These are phyloP conservation scores for Isatis tinctoria DNA, from an alignment of 345 rosid species.

Conservation along the genomic window DNA sequence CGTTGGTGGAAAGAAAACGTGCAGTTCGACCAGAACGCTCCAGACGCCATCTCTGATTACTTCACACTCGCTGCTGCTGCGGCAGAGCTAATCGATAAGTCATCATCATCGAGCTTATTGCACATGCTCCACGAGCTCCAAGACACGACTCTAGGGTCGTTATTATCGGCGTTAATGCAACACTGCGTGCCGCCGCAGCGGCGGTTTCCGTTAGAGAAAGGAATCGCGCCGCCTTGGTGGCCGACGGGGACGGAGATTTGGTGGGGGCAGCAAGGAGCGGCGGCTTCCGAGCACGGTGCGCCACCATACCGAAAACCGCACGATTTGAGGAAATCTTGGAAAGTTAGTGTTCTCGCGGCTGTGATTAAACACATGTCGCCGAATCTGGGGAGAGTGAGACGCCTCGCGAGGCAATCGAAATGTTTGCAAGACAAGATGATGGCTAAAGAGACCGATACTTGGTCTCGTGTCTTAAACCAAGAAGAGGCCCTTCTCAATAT, in stretches of 20 bases:
- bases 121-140: slow-evolving; percentile 50
- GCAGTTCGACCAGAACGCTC: slow-evolving; percentile 46
- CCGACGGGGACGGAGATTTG: slow-evolving; percentile 52
- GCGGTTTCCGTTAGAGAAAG: slow-evolving; percentile 50
- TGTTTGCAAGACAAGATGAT: slow-evolving; percentile 66
- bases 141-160: slow-evolving; percentile 63
- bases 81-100: background rate
- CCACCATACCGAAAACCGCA: slow-evolving; percentile 73
- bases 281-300: slow-evolving; percentile 44
- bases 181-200: slow-evolving; percentile 61
- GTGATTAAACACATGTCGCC: slow-evolving; percentile 63
- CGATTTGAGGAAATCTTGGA: slow-evolving; percentile 70
- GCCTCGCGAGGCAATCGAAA: slow-evolving; percentile 58
- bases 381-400: slow-evolving; percentile 37
- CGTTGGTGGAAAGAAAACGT: slow-evolving; percentile 67
- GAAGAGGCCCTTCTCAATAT: slow-evolving; percentile 44
- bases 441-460: slow-evolving; percentile 48
- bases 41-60: slow-evolving; percentile 37
- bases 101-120: slow-evolving; percentile 26
- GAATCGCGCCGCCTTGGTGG: slow-evolving; percentile 74
- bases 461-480: slow-evolving; percentile 55
- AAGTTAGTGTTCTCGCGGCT: slow-evolving; percentile 55
- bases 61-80: slow-evolving; percentile 27
- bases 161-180: slow-evolving; percentile 63
- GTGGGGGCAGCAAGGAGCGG: slow-evolving; percentile 64